Base-by-base conservation (phyloP, 106 monocot species). In the Cymbidium sinense region DNA sequence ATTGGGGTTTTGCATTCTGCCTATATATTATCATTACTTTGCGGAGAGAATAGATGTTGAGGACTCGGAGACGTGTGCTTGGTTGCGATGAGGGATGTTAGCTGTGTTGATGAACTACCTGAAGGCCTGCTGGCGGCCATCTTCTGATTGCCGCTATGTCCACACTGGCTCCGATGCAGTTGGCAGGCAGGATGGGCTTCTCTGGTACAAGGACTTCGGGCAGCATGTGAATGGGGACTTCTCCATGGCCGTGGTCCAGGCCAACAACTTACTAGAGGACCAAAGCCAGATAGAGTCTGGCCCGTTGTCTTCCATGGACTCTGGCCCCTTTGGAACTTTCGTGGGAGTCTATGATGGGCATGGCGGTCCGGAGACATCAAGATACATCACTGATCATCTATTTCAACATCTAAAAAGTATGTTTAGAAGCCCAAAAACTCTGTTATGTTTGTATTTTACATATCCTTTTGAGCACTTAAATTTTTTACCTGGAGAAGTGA, bases 321-420 rank as follows among this genome's bases (percentile, higher is more conserved):
- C 81, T 23, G 81, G 76, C 19, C 81, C 81, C 2, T 77, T 55
- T 55, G 81, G 81, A 27, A 81, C 81, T 29, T 81, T 81, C n/a
- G 76, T 81, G 52, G 81, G 81, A 2, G 81, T 81, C 2, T 81
- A 81, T 77, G 81, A 81, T 81, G 81, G 81, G 25, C 81, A 81
- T 70, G 81, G 81, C 13, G 81, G 81, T 76, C 81, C 81, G 2
- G 81, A 81, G 76, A 77, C 81, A 0, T 76, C 81, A 36, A 64
- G 81, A 43, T 81, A 76, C 35, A 76, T 81, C 81, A 81, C 76
- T 54, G 81, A 81, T 52, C 81, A 81, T 81, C 76, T 81, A 5
- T 81, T 81, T 50, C 75, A 76, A 17, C 81, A 81, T 81, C n/a
- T 81, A 54, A 81, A 81, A 37, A 81, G 81, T 81, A 77, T 18